Base-by-base conservation (phyloP, 1,284 basidiomycete species). In the Prillingera fragicola region DNA sequence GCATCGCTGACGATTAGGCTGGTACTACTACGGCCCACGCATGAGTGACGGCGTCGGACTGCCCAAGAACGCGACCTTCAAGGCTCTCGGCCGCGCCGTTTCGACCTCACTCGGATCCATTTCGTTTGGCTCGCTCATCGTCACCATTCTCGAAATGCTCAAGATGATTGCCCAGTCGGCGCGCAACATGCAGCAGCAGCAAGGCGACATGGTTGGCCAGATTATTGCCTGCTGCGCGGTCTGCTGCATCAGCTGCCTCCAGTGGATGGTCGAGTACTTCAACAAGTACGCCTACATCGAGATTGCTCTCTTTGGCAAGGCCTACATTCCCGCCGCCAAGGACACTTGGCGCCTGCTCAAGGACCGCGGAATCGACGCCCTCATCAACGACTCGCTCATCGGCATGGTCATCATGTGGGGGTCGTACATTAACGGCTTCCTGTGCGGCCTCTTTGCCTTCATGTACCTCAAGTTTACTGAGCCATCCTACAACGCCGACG, bases 311-410 rank as follows among this genome's bases (percentile, higher is more conserved):
- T 92, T 90, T 65, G 89, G 89, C 19, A 92, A 94, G 71, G 73
- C 81, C 1, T 94, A 92, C 60, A 78, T 89, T 41, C 64, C 74
- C 14, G 89, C 89, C n/a, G 87, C 89, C 4, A 89, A 86, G 69
- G 87, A 90, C 64, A 89, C 89, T 0, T 94, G 87, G 87, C 76
- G 78, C n/a, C 65, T 91, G 42, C 81, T 92, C 73, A 82, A 80
- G 59, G 84, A 91, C 60, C 79, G 87, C 45, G 89, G 83, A 21
- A 84, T 91, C 55, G 84, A 87, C 60, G 85, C 84, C 1, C 70
- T 94, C 14, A 77, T 90, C 60, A 90, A 92, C 63, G 88, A 92
- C 67, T 85, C 80, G 2, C 76, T 92, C 15, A 83, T 90, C 50
- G 80, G 83, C 57, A 88, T 85, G 3, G 62, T 62, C 23, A 46